Conservation (phyloP, 345 rosid species). For the Populus euphratica region DNA sequence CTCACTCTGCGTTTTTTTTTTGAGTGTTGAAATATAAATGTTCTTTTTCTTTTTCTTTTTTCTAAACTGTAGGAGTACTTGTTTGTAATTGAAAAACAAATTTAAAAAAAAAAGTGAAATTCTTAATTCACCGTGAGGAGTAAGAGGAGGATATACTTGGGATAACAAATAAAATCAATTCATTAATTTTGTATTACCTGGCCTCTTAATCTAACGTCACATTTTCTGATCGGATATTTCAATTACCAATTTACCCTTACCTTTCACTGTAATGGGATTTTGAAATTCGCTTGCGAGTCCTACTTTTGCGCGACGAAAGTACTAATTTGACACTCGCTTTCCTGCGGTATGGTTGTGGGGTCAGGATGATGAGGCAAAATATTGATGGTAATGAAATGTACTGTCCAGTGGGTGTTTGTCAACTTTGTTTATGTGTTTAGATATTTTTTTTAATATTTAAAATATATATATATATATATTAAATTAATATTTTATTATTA, state of each 20-base stretch:
- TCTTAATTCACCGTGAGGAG: neutral
- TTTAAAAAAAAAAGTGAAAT: no score
- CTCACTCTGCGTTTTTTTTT: neutral
- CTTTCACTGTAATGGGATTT: neutral
- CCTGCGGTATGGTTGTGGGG: neutral
- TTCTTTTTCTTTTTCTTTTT: no score
- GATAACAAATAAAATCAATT: neutral
- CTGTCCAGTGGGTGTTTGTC: no score
- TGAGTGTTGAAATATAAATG: no score
- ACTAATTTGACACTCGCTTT: neutral
- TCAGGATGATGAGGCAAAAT: neutral
- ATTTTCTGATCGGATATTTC: neutral
- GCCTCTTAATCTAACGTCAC: neutral
- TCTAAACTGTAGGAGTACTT: no score
- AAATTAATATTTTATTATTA: no score
- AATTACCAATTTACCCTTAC: neutral
- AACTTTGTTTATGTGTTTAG: no score
- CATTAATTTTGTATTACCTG: no score
- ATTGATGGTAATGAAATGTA: neutral
- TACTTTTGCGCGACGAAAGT: neutral
- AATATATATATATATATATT: no score
- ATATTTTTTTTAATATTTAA: no score
- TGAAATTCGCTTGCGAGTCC: neutral
- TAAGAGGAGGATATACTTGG: neutral
- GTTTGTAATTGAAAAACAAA: no score